Conservation (phyloP, 352 stramenopile species). For the Phytophthora pluvialis region DNA sequence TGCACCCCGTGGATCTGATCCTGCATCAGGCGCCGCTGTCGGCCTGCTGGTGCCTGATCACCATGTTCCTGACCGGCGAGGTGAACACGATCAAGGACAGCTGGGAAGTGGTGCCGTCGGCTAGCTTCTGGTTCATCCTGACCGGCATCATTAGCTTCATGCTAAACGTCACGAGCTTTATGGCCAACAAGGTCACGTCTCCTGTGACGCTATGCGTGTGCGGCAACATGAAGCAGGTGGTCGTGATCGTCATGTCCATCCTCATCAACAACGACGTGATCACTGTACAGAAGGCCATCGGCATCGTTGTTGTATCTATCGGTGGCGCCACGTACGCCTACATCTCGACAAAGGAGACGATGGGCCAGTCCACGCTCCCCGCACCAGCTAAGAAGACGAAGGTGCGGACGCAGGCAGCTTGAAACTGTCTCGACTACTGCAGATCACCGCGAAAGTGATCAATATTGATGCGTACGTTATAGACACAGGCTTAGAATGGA, state of each 20-base stretch:
- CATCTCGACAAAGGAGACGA: conserved; percentile 80
- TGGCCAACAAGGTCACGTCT: conserved; percentile 95
- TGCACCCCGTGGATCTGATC: conserved; percentile 93
- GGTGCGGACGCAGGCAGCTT: conserved; percentile 29
- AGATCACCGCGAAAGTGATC: conserved; percentile 15
- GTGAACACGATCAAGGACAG: conserved; percentile 64
- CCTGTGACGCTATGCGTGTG: conserved; percentile 94
- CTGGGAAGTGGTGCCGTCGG: conserved; percentile 66
- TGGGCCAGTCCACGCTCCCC: conserved; percentile 50
- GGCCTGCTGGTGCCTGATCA: conserved; percentile 88
- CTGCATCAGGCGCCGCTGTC: conserved; percentile 93
- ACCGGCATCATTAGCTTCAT: conserved; percentile 92
- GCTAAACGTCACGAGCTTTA: conserved; percentile 95
- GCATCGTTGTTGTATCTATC: conserved; percentile 73
- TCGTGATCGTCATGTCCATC: conserved; percentile 85
- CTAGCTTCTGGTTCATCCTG: conserved; percentile 81
- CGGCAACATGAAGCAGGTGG: conserved; percentile 95
- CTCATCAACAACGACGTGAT: conserved; percentile 79
- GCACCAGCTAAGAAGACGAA: conserved; percentile 42
- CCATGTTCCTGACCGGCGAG: conserved; percentile 83
- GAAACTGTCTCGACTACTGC: conserved; percentile 10
- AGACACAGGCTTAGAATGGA: conserved; percentile 32
- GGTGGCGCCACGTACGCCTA: conserved; percentile 77
- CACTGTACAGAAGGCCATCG: conserved; percentile 69
- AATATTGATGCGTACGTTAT: conserved; percentile 36